phyloP scores from a whole-genome alignment of 805 yeast species.

The Candida patagonica region DNA sequence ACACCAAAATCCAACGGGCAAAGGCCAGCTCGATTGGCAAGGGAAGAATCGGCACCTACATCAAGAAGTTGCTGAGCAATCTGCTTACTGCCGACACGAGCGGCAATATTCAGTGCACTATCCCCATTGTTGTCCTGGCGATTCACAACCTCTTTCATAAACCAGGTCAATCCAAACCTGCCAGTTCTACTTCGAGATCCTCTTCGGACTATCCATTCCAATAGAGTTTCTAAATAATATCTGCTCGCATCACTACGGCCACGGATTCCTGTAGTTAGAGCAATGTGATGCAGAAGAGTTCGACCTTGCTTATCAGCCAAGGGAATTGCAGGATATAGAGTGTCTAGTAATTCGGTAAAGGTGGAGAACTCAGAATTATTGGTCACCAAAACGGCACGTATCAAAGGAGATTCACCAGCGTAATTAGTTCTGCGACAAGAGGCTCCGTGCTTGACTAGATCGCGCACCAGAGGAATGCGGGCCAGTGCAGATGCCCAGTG shows the following conservation, averaged over 20 bases:
- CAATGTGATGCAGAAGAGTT: conserved; percentile 80
- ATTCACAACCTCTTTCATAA: conserved; percentile 66
- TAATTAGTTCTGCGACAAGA: conserved; percentile 64
- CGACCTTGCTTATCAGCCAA: conserved; percentile 61
- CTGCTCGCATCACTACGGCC: conserved; percentile 65
- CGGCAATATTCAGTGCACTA: conserved; percentile 87
- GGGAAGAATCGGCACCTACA: conserved; percentile 75
- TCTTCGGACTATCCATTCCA: conserved; percentile 67
- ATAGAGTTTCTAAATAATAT: conserved; percentile 59
- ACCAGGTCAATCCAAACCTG: conserved; percentile 42
- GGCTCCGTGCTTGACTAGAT: conserved; percentile 59
- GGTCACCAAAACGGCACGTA: conserved; percentile 76
- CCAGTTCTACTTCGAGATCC: conserved; percentile 39
- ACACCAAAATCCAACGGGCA: conserved; percentile 83
- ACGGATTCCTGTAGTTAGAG: conserved; percentile 66
- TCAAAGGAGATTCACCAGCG: conserved; percentile 79
- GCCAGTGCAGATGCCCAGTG: conserved; percentile 97
- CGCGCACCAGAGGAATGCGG: conserved; percentile 55
- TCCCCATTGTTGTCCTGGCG: conserved; percentile 92
- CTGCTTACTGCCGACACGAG: conserved; percentile 74
- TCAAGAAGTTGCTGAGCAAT: conserved; percentile 74
- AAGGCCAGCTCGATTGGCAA: conserved; percentile 78
- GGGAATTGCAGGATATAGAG: conserved; percentile 65
- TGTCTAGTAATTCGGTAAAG: conserved; percentile 60
- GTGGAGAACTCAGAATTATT: conserved; percentile 72